Evolutionary conservation across 2,329 filamentous ascomycete genomes (phyloP), one percentile per base, ranked within the genome.

Genomic region (Didymella exigua): DNA sequence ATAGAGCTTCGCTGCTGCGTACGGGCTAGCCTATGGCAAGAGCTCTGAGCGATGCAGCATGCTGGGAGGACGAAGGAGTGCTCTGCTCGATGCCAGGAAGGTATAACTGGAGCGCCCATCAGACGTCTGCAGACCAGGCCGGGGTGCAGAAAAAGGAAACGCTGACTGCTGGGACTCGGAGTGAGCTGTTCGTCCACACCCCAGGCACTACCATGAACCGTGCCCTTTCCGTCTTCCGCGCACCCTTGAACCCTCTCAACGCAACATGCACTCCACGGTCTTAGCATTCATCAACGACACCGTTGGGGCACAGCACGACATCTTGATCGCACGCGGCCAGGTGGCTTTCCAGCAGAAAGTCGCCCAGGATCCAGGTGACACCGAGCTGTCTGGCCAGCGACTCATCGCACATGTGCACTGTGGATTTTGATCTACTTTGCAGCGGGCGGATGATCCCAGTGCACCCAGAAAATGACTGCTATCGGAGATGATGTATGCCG

Each of bases 201-300:
- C 49, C 54, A 53, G 58, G 23, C 52, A 30, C 16, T 58, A 53
- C 45, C 30, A 47, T 58, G 29, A 46, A 58, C 68, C 68, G 69
- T 70, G 68, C 69, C 52, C 64, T 61, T 73, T 71, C 71, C 70
- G 71, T 61, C 62, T 71, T 69, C 68, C 68, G 70, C 60, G 56
- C 61, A 61, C 56, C 54, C 50, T 53, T 54, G 61, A 55, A 56
- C 58, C 49, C 61, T 59, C 58, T 63, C 60, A 51, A 52, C 49
- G 61, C 62, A 62, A 49, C 60, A 59, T 51, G 52, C 63, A 58
- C 57, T 57, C 60, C 60, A 56, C 54, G 53, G 58, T 65, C 65
- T 61, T 44, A 53, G 56, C 55, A 59, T 49, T 26, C 54, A 52
- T 45, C 47, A 42, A 55, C 43, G 29, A 56, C 38, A 42, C 48